Evolutionary conservation across 768 basidiomycete genomes (phyloP), one percentile per base, ranked within the genome.

Genomic region (Artomyces pyxidatus): DNA sequence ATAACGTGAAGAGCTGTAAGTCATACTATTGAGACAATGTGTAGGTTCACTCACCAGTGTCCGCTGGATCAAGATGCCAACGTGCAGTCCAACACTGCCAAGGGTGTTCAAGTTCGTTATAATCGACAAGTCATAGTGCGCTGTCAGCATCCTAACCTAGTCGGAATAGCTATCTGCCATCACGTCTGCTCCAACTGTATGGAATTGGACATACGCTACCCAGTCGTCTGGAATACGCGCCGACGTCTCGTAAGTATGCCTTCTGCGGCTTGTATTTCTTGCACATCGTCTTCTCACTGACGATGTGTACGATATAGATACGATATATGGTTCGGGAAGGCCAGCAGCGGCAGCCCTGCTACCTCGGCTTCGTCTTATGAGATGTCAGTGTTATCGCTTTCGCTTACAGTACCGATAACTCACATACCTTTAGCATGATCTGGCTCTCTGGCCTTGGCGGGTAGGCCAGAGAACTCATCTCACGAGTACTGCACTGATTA

Each of bases 401-500:
- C 21, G 12, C n/a, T 29, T 22, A 7, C n/a, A 17, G 12, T 12
- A 11, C 11, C 22, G 17, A 23, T 23, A 19, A 17, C 6, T 37
- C 19, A 14, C 16, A 29, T 37, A 19, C 35, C n/a, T 44, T 9
- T 30, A 76, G 75, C 47, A 80, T 80, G 77, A 77, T 80, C 50
- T 80, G 78, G 78, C 70, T 80, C 23, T 78, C 77, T 45, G 72
- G 75, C 30, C 68, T 68, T 11, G 78, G 77, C 59, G 73, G 73
- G 77, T 78, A 59, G 51, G 69, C 47, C 1, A 12, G 10, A 25
- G 12, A 39, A 28, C 6, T n/a, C 12, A 17, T 40, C 32, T 14
- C n/a, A 22, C 26, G 17, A 14, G 14, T 29, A 4, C 21, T 17
- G 16, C 2, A 6, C 28, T 23, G 42, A 26, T 3, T 21, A 23